Base-by-base conservation (phyloP, 345 rosid species). In the Dovyalis caffra region DNA sequence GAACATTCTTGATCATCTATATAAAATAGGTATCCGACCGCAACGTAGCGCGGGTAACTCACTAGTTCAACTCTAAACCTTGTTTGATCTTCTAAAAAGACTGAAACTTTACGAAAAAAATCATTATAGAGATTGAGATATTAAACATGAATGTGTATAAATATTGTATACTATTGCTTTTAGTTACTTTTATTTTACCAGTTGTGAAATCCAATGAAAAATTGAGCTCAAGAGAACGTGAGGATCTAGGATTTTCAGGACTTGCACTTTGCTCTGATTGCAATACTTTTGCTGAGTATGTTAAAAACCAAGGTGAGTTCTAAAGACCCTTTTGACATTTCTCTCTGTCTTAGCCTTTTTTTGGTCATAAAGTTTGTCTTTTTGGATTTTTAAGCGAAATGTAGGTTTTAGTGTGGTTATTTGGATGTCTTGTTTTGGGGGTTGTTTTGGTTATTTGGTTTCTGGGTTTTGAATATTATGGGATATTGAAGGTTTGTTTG, bases 241-340 rank as follows among this genome's bases (percentile, higher is more conserved):
- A 93, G 84, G 80, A 86, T 88, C 93, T 95, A 61, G 98, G 97
- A n/a, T 93, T 95, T 65, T 87, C 96, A 0, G 99, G 98, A 34
- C 91, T 91, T 68, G 99, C 99, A 70, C 93, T 95, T 68, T 95
- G 99, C 82, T 95, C 98, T 73, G 98, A 95, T 83, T 95, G 99
- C 79, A 86, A 83, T 76, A 82, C 98, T 32, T 85, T 92, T 37
- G 81, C 93, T 32, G 98, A 95, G 83, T 95, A 91, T 78, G 94
- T 95, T 77, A 95, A 93, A 85, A 87, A 93, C 70, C 86, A 88
- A 89, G 99, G 99, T 91, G 25, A 47, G 60, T n/a, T 56, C 45
- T 78, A 2, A 37, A 23, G 35, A 0, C 53, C 6, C 62, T 21
- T 26, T 63, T 34, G 23, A 8, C 18, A 16, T 32, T 62, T 62